Evolutionary conservation across 176 grass and related monocot genomes (phyloP).

Genomic region (Cenchrus fungigraminus): DNA sequence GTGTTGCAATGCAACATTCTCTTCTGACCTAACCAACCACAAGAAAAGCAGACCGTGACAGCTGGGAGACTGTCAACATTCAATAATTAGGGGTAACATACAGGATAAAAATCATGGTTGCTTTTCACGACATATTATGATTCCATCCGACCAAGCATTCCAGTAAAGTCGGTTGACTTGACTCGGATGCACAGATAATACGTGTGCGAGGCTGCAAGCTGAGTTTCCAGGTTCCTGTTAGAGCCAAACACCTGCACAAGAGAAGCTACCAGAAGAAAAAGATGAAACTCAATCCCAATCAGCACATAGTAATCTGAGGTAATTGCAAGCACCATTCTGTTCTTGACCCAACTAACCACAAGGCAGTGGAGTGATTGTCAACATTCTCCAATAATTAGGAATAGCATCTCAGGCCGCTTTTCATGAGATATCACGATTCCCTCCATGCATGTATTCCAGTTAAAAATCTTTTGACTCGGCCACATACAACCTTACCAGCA

Average conservation of each 20-base stretch:
- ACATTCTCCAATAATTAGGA: conserved; percentile 14
- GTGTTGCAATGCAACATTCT: background rate
- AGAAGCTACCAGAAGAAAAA: background rate
- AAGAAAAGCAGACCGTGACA: background rate
- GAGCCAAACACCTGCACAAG: background rate
- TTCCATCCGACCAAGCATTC: background rate
- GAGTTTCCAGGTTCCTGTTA: background rate
- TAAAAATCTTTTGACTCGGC: conserved; percentile 11
- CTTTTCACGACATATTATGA: conserved; percentile 7
- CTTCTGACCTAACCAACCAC: background rate
- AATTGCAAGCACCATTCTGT: background rate
- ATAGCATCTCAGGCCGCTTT: conserved; percentile 12
- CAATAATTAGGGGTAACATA: background rate
- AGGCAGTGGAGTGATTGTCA: background rate
- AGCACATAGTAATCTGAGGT: background rate
- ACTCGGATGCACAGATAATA: background rate
- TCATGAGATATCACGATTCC: conserved; percentile 25
- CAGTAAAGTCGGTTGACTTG: conserved; percentile 13
- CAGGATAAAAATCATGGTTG: background rate
- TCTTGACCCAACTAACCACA: background rate
- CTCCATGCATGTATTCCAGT: background rate
- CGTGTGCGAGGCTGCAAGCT: too few relatives aligned
- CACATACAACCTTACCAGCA: conserved; percentile 1
- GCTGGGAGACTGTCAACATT: conserved; percentile 4
- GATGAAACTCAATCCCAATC: background rate